Evolutionary conservation across 1,284 basidiomycete species (phyloP).

Genomic region (Heterobasidion irregulare): DNA sequence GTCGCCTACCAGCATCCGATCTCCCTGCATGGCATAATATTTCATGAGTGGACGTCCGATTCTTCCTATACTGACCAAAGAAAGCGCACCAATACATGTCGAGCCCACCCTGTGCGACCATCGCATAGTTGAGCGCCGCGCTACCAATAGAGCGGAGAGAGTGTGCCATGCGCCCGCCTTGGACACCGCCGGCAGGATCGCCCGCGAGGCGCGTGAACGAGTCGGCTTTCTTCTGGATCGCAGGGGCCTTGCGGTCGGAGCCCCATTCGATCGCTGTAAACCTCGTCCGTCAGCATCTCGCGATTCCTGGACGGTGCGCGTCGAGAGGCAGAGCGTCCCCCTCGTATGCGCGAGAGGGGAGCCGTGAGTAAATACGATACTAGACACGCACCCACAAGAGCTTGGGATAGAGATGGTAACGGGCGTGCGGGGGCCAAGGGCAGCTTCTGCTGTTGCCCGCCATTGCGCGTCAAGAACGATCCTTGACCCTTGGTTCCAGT

Average conservation of each 20-base stretch:
- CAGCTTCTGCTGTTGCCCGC: constrained; percentile 6
- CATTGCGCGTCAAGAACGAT: constrained; percentile 48
- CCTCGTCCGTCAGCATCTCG: background rate
- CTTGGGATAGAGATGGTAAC: constrained; percentile 70
- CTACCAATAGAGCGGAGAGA: constrained; percentile 79
- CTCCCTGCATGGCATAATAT: constrained; percentile 49
- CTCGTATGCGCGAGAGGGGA: no score
- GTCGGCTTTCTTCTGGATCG: constrained; percentile 57
- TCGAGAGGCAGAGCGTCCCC: background rate
- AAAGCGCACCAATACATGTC: constrained; percentile 72
- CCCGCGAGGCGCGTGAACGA: constrained; percentile 77
- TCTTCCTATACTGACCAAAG: background rate
- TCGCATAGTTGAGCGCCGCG: constrained; percentile 77
- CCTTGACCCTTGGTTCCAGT: constrained; percentile 58
- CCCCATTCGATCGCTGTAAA: constrained; percentile 83
- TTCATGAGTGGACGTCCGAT: background rate
- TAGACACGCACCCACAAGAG: constrained; percentile 52
- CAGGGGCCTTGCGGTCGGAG: constrained; percentile 60
- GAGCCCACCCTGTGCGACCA: constrained; percentile 79
- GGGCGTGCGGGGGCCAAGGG: constrained; percentile 41
- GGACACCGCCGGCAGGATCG: constrained; percentile 53
- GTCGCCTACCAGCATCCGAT: constrained; percentile 71
- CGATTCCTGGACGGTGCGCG: background rate
- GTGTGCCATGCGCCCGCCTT: constrained; percentile 82
- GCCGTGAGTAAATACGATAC: no score